These are phyloP conservation scores for Ophiosphaerella narmari DNA, from an alignment of 2,329 filamentous ascomycete species.

Conservation along the genomic window DNA sequence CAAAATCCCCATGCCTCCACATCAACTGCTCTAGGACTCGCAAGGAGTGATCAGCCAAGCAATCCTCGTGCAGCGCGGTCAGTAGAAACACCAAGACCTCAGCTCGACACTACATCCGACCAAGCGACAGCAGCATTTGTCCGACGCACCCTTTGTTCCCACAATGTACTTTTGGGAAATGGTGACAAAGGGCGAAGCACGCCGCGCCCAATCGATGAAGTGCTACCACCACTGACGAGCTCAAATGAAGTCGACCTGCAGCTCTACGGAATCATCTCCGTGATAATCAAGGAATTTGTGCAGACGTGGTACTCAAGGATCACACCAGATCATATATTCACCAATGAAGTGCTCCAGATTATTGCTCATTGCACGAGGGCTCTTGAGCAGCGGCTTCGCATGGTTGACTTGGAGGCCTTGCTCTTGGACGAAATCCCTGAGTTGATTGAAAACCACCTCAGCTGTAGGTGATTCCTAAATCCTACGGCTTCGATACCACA, in stretches of 20 bases:
- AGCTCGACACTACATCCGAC: slow-evolving; percentile 63
- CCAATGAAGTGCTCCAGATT: slow-evolving; percentile 84
- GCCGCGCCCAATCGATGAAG: slow-evolving; percentile 72
- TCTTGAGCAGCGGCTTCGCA: slow-evolving; percentile 81
- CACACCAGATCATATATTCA: slow-evolving; percentile 85
- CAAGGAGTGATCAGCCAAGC: slow-evolving; percentile 17
- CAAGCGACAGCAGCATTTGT: slow-evolving; percentile 80
- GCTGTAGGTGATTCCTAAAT: slow-evolving; percentile 60
- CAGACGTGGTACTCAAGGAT: slow-evolving; percentile 93
- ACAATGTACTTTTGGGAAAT: slow-evolving; percentile 55
- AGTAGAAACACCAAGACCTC: slow-evolving; percentile 31
- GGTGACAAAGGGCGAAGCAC: slow-evolving; percentile 61
- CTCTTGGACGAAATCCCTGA: slow-evolving; percentile 86
- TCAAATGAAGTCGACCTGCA: slow-evolving; percentile 92
- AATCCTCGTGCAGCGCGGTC: slow-evolving; percentile 21
- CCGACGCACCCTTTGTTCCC: slow-evolving; percentile 81
- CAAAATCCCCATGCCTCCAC: slow-evolving; percentile 21
- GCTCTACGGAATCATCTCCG: slow-evolving; percentile 88
- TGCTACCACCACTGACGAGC: slow-evolving; percentile 89
- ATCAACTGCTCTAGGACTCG: slow-evolving; percentile 10
- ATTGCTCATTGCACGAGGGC: slow-evolving; percentile 90
- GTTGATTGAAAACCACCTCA: slow-evolving; percentile 77
- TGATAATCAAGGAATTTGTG: slow-evolving; percentile 88
- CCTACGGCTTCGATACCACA: slow-evolving; percentile 19
- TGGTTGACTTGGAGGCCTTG: slow-evolving; percentile 80